Evolutionary conservation across 1,139 yeast species (phyloP).

Genomic region (Yamadazyma blattariae): DNA sequence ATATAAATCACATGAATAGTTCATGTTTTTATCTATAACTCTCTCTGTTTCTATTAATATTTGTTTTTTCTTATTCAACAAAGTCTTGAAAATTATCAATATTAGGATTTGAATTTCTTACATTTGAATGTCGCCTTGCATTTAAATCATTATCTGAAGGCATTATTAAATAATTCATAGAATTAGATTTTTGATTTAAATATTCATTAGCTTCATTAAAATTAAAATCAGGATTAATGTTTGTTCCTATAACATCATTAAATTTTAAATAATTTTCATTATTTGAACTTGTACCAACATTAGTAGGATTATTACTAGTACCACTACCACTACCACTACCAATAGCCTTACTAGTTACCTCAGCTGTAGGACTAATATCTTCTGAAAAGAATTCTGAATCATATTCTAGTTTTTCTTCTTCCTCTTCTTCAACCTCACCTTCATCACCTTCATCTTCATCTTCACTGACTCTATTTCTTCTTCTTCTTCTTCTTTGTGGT

Average conservation of each 20-base stretch:
- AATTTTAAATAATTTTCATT: slow-evolving; percentile 2
- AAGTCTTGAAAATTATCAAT: slow-evolving; percentile 13
- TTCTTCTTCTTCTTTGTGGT: slow-evolving; percentile 13
- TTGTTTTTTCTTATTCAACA: slow-evolving; percentile 12
- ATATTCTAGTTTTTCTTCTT: slow-evolving; percentile 5
- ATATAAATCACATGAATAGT: no score
- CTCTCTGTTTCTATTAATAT: no score
- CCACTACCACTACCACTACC: no score
- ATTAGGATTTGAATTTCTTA: slow-evolving; percentile 2
- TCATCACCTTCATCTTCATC: slow-evolving; percentile 8
- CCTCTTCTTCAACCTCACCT: slow-evolving; percentile 1
- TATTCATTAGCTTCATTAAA: slow-evolving; percentile 6
- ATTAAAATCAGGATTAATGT: slow-evolving; percentile 4
- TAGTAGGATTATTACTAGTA: no score
- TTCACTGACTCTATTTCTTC: not conserved
- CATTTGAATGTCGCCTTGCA: slow-evolving; percentile 7
- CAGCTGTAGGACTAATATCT: slow-evolving; percentile 17
- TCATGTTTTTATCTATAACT: no score
- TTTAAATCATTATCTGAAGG: slow-evolving; percentile 2
- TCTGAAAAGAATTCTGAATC: slow-evolving; percentile 16
- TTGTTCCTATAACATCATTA: not conserved
- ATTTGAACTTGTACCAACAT: slow-evolving; percentile 1
- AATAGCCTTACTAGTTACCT: no score
- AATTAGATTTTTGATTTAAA: slow-evolving; percentile 8
- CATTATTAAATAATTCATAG: slow-evolving; percentile 11